Evolutionary conservation across 148 eudicot genomes (phyloP), one percentile per base, ranked within the genome.

Genomic region (Rheum nobile): DNA sequence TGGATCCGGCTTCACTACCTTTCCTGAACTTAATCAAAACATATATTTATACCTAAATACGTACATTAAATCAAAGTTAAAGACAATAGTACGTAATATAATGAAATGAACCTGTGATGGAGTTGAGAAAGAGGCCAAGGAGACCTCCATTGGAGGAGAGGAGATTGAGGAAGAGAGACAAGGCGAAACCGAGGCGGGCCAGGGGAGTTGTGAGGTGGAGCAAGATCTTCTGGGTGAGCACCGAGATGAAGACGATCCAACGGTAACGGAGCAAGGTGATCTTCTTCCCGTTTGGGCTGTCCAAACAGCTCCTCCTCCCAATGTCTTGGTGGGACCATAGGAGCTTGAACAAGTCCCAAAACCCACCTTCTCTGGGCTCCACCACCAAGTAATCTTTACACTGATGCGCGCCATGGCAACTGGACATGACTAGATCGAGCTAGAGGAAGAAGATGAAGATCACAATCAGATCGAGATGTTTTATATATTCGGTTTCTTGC

Each of bases 1-100:
- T 48, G n/a, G 69, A 41, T 80, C 82, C 6, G 86, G 85, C 75
- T 24, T 75, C 74, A 79, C 72, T 74, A 86, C 77, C 17, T 79
- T 81, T 12, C 87, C 91, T 84, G 71, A 59, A 46, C 0, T 24
- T 14, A 16, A 16, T 65, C 31, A 29, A 31, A 61, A 61, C 10
- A 31, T 31, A 14, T 4, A 22, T n/a, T n/a, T n/a, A n/a, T n/a
- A n/a, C n/a, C n/a, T n/a, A n/a, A n/a, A n/a, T n/a, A n/a, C n/a
- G n/a, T n/a, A n/a, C n/a, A n/a, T n/a, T n/a, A n/a, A n/a, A n/a
- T n/a, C n/a, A n/a, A n/a, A n/a, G n/a, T n/a, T n/a, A n/a, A n/a
- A n/a, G n/a, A n/a, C n/a, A n/a, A n/a, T n/a, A n/a, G n/a, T n/a
- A n/a, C n/a, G n/a, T n/a, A n/a, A n/a, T 6, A 41, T 41, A 41